A percentile compares a stretch with the other conserved stretches of the same genome.
phyloP scores from a whole-genome alignment of 2,329 filamentous ascomycete genomes.

The Didymosphaeria variabile region DNA sequence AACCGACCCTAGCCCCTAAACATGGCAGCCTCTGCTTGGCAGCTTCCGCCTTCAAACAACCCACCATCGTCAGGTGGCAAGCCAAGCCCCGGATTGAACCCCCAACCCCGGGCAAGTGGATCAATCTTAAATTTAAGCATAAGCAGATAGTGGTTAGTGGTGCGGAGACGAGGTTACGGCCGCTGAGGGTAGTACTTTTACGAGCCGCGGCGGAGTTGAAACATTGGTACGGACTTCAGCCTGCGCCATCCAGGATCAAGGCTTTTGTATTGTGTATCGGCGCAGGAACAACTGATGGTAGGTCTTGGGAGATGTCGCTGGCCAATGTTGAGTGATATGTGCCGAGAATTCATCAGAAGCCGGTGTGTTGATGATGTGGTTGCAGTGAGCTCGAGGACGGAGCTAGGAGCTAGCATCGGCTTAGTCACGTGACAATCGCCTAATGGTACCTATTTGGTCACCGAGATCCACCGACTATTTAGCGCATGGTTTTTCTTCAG shows the following conservation, averaged over 20 bases:
- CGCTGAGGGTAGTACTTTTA: not conserved
- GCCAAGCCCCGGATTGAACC: not conserved
- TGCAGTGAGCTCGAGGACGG: not conserved
- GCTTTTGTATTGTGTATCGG: not conserved
- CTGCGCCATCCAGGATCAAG: not conserved
- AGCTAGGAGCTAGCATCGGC: not conserved
- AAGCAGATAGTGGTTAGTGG: not conserved
- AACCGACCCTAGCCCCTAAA: not conserved
- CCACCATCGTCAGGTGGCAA: not conserved
- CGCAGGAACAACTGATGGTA: not conserved
- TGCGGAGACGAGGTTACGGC: not conserved
- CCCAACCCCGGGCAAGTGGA: not conserved
- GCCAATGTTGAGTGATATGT: not conserved
- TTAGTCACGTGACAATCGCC: not conserved
- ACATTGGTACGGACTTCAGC: slow-evolving; percentile 3
- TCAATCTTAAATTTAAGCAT: slow-evolving; percentile 8
- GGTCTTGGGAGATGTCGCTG: not conserved
- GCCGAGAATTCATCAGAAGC: not conserved
- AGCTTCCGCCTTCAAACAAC: not conserved
- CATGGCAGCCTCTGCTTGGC: slow-evolving; percentile 1
- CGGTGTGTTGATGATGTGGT: not conserved
- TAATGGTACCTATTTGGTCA: not conserved
- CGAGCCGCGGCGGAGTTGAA: not conserved
- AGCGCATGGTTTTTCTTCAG: slow-evolving; percentile 7
- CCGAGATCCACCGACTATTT: not conserved